Conservation (phyloP, 2,329 filamentous ascomycete species). For the Colletotrichum falcatum region DNA sequence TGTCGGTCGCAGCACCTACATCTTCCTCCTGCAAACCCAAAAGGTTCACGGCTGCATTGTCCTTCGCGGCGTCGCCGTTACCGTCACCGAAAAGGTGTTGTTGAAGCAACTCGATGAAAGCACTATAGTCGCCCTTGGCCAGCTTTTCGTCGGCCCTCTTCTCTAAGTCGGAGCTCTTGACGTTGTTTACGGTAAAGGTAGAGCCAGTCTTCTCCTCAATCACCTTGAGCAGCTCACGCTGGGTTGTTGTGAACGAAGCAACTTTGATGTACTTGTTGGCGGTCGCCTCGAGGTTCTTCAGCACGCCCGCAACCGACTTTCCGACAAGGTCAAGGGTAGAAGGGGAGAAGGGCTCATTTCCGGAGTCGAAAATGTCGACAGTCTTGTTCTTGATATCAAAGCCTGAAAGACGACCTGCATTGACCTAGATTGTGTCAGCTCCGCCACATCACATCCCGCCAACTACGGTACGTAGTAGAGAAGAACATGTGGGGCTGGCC, state of each 20-base stretch:
- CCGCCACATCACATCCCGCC: too few species aligned
- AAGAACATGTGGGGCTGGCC: neutral
- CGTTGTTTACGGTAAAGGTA: conserved; percentile 61
- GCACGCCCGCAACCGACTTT: conserved; percentile 61
- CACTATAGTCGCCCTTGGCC: conserved; percentile 51
- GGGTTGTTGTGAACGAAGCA: conserved; percentile 67
- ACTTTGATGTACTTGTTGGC: conserved; percentile 70
- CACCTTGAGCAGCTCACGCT: conserved; percentile 66
- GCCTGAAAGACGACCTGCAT: conserved; percentile 62
- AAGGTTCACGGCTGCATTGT: conserved; percentile 30
- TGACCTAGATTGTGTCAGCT: conserved; percentile 50
- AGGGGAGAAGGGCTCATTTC: conserved; percentile 62
- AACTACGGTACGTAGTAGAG: neutral
- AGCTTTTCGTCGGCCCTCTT: conserved; percentile 56
- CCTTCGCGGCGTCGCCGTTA: conserved; percentile 18
- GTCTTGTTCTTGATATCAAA: conserved; percentile 62
- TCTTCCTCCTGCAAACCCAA: conserved; percentile 39
- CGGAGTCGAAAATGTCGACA: conserved; percentile 67
- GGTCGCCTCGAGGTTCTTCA: conserved; percentile 62
- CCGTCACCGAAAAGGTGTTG: conserved; percentile 38
- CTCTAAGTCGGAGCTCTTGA: conserved; percentile 50
- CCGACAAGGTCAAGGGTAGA: conserved; percentile 65
- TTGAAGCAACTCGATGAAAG: conserved; percentile 36
- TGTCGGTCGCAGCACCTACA: conserved; percentile 16
- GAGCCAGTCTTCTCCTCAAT: conserved; percentile 64